Conservation (phyloP, 2,329 filamentous ascomycete species). For the Lanzia echinophila region DNA sequence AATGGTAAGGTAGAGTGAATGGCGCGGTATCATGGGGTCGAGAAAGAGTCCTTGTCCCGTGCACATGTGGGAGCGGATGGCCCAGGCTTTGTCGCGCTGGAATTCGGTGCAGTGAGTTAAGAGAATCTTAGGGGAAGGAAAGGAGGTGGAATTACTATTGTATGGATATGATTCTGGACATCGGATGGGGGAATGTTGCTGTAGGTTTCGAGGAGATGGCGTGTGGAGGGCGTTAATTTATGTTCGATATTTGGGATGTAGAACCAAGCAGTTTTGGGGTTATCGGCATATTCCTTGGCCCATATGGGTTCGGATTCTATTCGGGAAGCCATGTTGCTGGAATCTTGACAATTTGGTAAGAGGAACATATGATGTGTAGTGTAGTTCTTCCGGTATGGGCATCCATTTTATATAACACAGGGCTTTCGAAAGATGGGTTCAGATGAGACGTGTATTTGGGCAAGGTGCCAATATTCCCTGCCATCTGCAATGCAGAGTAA, state of each 20-base stretch:
- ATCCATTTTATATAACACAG: too few species aligned
- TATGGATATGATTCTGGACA: not conserved
- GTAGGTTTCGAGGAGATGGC: not conserved
- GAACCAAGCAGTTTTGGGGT: not conserved
- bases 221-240: not conserved
- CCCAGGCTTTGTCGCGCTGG: slow-evolving; percentile 13
- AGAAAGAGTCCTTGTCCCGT: slow-evolving; percentile 17
- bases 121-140: not conserved
- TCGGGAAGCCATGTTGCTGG: not conserved
- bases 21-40: slow-evolving; percentile 6
- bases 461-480: too few species aligned
- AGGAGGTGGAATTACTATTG: not conserved
- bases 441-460: too few species aligned
- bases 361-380: too few species aligned
- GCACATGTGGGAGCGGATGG: slow-evolving; percentile 12
- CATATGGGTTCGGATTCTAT: not conserved
- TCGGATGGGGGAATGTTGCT: not conserved
- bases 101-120: not conserved
- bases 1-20: slow-evolving; percentile 10
- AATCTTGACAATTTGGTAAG: too few species aligned
- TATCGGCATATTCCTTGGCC: not conserved
- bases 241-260: not conserved
- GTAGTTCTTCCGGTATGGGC: too few species aligned
- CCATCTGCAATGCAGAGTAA: too few species aligned
- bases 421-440: too few species aligned